These are phyloP conservation scores for Ophioceras dolichostomum DNA, from an alignment of 2,329 filamentous ascomycete genomes.

Conservation along the genomic window DNA sequence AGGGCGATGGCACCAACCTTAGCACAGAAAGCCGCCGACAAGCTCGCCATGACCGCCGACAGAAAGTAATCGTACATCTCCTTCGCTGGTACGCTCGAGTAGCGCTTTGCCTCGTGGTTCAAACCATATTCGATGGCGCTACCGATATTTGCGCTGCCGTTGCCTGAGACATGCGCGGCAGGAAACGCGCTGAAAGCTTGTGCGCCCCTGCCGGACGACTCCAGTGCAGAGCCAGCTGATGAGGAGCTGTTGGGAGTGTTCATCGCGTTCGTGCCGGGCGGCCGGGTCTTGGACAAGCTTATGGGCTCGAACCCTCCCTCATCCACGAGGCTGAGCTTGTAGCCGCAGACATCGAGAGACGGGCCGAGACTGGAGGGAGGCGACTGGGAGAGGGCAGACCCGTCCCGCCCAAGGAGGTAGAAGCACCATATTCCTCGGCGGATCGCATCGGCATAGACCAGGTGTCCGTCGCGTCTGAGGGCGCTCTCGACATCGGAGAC, in stretches of 20 bases:
- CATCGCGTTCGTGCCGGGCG: constrained; percentile 22
- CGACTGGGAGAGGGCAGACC: constrained; percentile 10
- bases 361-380: constrained; percentile 19
- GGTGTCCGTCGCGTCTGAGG: constrained; percentile 37
- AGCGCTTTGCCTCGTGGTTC: constrained; percentile 21
- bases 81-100: constrained; percentile 23
- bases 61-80: constrained; percentile 43
- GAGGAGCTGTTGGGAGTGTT: constrained; percentile 35
- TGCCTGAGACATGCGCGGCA: too few relatives aligned
- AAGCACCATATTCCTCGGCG: constrained; percentile 44
- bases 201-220: constrained; percentile 19
- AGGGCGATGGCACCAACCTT: constrained; percentile 36
- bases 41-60: constrained; percentile 35
- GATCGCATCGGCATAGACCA: constrained; percentile 38
- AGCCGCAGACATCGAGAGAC: constrained; percentile 29
- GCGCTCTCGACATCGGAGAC: constrained; percentile 38
- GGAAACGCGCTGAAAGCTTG: too few relatives aligned
- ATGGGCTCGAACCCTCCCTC: constrained; percentile 38
- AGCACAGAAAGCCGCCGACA: constrained; percentile 36
- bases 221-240: constrained; percentile 25
- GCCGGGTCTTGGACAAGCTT: constrained; percentile 31
- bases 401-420: constrained; percentile 30
- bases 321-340: constrained; percentile 30
- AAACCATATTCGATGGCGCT: constrained; percentile 15
- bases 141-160: constrained; percentile 9